phyloP scores from a whole-genome alignment of 768 basidiomycete species.

The Fibroporia radiculosa region DNA sequence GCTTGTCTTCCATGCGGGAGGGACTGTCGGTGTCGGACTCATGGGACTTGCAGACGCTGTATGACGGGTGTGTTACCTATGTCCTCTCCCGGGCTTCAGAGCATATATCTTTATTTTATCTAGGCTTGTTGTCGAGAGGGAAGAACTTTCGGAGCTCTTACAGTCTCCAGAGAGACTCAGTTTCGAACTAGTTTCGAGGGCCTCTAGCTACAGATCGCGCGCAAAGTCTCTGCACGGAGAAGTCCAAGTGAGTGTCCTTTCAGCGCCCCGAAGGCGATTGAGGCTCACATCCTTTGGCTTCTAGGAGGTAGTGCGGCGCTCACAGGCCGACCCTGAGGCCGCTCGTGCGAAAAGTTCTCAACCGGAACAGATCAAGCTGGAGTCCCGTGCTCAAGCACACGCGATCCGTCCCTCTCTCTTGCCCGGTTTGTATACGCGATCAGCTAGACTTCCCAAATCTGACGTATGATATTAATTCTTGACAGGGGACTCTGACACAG shows the following conservation, averaged over 20 bases:
- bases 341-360: neutral
- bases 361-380: neutral
- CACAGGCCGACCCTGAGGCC: neutral
- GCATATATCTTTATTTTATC: no score
- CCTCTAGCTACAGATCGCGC: constrained; percentile 1
- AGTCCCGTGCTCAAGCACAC: neutral
- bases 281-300: neutral
- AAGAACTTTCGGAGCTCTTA: neutral
- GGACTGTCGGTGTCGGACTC: neutral
- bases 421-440: no score
- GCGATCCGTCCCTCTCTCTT: no score
- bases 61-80: constrained; percentile 3
- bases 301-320: constrained; percentile 1
- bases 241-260: neutral
- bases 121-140: constrained; percentile 2
- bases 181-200: constrained; percentile 1
- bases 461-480: no score
- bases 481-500: neutral
- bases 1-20: neutral
- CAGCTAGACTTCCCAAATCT: no score
- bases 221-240: neutral
- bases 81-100: neutral
- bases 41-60: constrained; percentile 3
- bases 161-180: neutral
- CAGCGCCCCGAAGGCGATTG: neutral